phyloP scores from a whole-genome alignment of 371 early-diverging fungal genomes.

The Mortierella polycephala region DNA sequence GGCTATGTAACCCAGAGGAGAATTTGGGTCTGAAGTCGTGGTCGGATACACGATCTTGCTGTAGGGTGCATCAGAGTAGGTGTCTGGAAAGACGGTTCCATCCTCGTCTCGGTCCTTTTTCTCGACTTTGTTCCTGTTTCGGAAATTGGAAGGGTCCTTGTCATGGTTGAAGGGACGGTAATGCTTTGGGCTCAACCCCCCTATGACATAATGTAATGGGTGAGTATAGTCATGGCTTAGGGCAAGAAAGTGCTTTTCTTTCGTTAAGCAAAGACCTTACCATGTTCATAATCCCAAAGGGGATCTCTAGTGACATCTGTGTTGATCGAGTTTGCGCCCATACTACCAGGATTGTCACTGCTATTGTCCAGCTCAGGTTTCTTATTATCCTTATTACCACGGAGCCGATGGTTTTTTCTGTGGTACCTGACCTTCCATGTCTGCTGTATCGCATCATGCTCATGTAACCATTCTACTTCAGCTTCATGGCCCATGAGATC shows the following conservation, averaged over 20 bases:
- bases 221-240: neutral
- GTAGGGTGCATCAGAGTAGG: constrained; percentile 18
- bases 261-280: constrained; percentile 2
- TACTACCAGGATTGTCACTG: neutral
- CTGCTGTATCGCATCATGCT: constrained; percentile 9
- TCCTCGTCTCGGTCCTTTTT: constrained; percentile 33
- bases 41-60: constrained; percentile 38
- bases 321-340: neutral
- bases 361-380: neutral
- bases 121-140: neutral
- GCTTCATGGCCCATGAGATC: constrained; percentile 36
- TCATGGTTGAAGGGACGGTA: neutral
- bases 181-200: constrained; percentile 39
- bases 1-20: constrained; percentile 54
- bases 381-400: neutral
- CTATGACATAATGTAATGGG: neutral
- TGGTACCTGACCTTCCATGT: neutral
- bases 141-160: neutral
- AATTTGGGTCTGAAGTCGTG: neutral
- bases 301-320: constrained; percentile 12
- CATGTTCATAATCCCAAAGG: constrained; percentile 30
- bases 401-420: constrained; percentile 3
- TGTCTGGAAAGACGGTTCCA: constrained; percentile 29
- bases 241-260: neutral
- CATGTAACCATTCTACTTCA: constrained; percentile 31